Conservation (phyloP, 164 flowering plant species). For the Magnolia changhungtana region DNA sequence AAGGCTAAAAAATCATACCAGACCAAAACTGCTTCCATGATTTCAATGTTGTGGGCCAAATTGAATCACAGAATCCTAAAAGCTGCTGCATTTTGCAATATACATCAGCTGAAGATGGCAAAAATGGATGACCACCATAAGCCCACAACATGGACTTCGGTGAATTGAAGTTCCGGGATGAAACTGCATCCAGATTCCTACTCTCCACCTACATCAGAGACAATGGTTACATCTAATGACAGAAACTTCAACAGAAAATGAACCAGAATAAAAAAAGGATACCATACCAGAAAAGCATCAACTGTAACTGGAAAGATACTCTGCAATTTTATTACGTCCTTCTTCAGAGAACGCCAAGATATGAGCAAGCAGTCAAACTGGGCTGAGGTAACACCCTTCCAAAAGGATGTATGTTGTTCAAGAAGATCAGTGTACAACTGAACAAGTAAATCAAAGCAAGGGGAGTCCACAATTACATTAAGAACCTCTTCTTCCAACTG, state of each 20-base stretch:
- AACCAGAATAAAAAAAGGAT: background rate
- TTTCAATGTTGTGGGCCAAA: slow-evolving; percentile 51
- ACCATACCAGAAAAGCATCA: slow-evolving; percentile 42
- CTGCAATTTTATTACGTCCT: slow-evolving; percentile 38
- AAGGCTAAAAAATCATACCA: slow-evolving; percentile 7
- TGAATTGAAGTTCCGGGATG: slow-evolving; percentile 27
- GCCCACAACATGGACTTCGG: slow-evolving; percentile 79
- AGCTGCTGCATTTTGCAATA: slow-evolving; percentile 50
- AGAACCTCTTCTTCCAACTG: slow-evolving; percentile 61
- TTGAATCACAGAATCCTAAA: slow-evolving; percentile 37
- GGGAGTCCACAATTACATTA: slow-evolving; percentile 39
- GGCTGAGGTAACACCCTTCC: slow-evolving; percentile 41
- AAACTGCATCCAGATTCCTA: slow-evolving; percentile 28
- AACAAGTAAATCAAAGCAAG: slow-evolving; percentile 43
- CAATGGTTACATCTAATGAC: background rate
- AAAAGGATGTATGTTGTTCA: slow-evolving; percentile 41
- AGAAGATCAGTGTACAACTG: slow-evolving; percentile 35
- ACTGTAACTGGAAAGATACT: slow-evolving; percentile 42
- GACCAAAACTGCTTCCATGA: slow-evolving; percentile 28
- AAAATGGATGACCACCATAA: slow-evolving; percentile 86
- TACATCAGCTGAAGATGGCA: slow-evolving; percentile 58
- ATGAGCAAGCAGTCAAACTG: slow-evolving; percentile 30
- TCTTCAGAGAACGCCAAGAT: slow-evolving; percentile 60
- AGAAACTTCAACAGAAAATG: background rate
- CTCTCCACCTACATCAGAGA: slow-evolving; percentile 35